Percentiles rank a stretch among this genome's conserved stretches.
Evolutionary conservation across 2,329 filamentous ascomycete species (phyloP).

Genomic region (Beauveria asiatica): DNA sequence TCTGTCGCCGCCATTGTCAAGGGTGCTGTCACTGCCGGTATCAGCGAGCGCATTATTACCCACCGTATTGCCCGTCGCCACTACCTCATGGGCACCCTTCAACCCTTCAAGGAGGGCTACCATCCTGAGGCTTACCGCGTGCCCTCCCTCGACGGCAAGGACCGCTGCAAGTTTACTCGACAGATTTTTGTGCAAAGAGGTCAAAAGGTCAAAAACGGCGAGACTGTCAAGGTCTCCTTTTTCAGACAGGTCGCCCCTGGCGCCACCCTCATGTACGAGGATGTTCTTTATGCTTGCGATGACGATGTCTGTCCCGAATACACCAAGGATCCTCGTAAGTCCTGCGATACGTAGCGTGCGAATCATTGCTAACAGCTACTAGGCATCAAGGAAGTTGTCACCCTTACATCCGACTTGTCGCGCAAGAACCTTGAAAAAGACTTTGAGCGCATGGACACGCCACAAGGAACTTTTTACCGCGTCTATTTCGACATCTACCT

Average conservation of each 20-base stretch:
- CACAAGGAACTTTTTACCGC: constrained; percentile 91
- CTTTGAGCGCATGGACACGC: constrained; percentile 98
- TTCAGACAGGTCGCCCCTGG: constrained; percentile 97
- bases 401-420: constrained; percentile 90
- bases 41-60: constrained; percentile 92
- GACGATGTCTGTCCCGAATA: constrained; percentile 98
- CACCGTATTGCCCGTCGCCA: constrained; percentile 94
- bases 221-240: constrained; percentile 97
- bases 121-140: constrained; percentile 98
- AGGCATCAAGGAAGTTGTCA: constrained; percentile 99
- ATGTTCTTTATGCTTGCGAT: constrained; percentile 94
- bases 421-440: constrained; percentile 99
- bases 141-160: constrained; percentile 90
- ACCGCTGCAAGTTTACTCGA: constrained; percentile 95
- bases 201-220: constrained; percentile 97
- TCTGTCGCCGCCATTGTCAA: constrained; percentile 98
- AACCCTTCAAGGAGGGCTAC: constrained; percentile 98
- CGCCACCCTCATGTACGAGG: constrained; percentile 98
- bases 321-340: constrained; percentile 97
- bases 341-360: not conserved
- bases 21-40: constrained; percentile 93
- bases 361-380: constrained; percentile 20
- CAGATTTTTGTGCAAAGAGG: constrained; percentile 99
- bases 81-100: constrained; percentile 97
- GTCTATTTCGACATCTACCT: constrained; percentile 76